phyloP scores from a whole-genome alignment of 2,329 filamentous ascomycete species.

The Harringtonia lauricola region DNA sequence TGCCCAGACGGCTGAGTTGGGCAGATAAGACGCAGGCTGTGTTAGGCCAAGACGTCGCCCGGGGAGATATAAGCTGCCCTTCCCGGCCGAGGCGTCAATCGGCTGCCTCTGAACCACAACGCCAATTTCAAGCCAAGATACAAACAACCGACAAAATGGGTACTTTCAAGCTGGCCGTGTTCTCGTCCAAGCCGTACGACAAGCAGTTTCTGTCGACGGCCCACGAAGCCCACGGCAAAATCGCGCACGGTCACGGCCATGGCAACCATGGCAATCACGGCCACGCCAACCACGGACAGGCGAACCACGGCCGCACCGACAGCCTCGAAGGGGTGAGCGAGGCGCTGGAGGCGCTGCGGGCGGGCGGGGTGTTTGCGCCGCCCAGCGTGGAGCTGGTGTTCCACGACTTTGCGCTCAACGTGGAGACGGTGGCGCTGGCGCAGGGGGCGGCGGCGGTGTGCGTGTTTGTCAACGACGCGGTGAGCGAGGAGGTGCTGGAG shows the following conservation, averaged over 20 bases:
- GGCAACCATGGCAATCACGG: background rate
- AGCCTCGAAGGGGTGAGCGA: too few relatives aligned
- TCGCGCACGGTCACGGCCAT: too few relatives aligned
- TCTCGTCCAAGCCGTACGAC: constrained; percentile 55
- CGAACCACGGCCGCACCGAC: background rate
- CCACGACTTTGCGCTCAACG: constrained; percentile 45
- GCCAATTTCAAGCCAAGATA: too few relatives aligned
- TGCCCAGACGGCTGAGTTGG: too few relatives aligned
- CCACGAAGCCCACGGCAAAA: constrained; percentile 18
- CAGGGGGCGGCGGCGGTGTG: constrained; percentile 45
- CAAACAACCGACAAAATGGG: background rate
- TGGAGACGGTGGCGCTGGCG: constrained; percentile 45
- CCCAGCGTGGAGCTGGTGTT: constrained; percentile 35
- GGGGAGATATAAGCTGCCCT: too few relatives aligned
- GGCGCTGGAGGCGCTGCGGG: background rate
- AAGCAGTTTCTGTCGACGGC: constrained; percentile 38
- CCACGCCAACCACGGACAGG: too few relatives aligned
- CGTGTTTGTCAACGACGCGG: constrained; percentile 56
- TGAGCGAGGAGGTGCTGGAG: constrained; percentile 38
- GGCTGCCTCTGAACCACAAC: too few relatives aligned
- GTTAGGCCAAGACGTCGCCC: too few relatives aligned
- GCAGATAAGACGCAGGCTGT: too few relatives aligned
- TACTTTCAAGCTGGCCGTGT: constrained; percentile 48
- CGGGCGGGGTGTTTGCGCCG: constrained; percentile 17
- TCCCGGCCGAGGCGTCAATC: too few relatives aligned